phyloP scores from a whole-genome alignment of 805 yeast genomes.

The Monosporozyma aerobia region DNA sequence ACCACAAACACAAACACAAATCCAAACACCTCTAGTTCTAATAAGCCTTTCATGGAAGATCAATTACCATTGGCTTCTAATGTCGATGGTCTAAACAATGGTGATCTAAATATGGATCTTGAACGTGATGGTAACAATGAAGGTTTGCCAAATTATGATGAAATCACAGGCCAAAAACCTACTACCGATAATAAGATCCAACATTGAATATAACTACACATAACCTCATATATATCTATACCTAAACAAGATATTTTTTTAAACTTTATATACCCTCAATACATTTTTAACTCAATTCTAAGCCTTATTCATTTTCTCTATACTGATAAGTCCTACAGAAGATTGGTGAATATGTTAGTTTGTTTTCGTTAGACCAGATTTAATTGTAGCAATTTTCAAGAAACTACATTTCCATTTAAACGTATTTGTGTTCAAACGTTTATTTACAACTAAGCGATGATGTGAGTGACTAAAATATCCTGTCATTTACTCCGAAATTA shows the following conservation, averaged over 20 bases:
- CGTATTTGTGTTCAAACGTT: no score
- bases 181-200: constrained; percentile 19
- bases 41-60: constrained; percentile 1
- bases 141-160: constrained; percentile 15
- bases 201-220: constrained; percentile 1
- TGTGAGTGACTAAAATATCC: no score
- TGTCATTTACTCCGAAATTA: not conserved
- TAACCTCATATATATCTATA: not conserved
- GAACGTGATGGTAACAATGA: constrained; percentile 7
- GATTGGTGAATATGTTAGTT: no score
- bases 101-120: constrained; percentile 12
- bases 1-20: not conserved
- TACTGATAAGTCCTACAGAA: no score
- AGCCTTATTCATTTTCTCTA: not conserved
- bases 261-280: not conserved
- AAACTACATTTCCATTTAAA: no score
- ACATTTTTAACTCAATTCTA: not conserved
- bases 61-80: constrained; percentile 4
- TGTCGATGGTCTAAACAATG: constrained; percentile 6
- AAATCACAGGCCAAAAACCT: constrained; percentile 9
- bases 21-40: not conserved
- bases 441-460: no score
- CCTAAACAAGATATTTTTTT: no score
- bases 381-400: no score
- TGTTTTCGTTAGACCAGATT: no score